Evolutionary conservation across 805 yeast species (phyloP).

Genomic region (Wickerhamiella azyma): DNA sequence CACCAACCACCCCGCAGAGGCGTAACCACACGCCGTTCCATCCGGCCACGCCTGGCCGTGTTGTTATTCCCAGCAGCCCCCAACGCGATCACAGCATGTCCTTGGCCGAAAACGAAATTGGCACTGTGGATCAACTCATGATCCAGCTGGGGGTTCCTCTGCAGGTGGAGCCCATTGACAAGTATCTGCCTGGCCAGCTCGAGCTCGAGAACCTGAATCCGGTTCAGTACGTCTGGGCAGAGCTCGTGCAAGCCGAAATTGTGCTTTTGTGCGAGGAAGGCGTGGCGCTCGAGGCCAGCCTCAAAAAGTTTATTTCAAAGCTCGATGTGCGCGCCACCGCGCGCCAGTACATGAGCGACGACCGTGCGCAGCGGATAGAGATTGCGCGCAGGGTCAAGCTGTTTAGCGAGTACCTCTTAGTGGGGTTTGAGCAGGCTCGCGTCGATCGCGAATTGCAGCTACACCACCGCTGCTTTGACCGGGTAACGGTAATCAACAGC

Average conservation of each 20-base stretch:
- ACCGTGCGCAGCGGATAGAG: background rate
- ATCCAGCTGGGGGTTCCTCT: background rate
- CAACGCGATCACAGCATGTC: background rate
- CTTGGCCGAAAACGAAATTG: background rate
- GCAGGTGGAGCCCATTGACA: background rate
- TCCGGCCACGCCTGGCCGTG: background rate
- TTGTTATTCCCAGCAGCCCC: background rate
- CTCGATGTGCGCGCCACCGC: background rate
- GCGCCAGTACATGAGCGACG: background rate
- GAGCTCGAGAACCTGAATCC: background rate
- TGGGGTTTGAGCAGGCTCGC: background rate
- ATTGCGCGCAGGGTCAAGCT: background rate
- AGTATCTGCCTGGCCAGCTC: background rate
- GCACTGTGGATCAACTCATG: background rate
- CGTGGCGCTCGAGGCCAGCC: background rate
- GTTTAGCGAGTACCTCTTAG: background rate
- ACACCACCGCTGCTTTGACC: background rate
- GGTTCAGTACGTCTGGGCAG: background rate
- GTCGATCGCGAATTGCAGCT: background rate
- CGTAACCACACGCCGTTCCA: background rate
- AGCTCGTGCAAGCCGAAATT: background rate
- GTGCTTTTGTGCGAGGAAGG: background rate
- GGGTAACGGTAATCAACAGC: background rate
- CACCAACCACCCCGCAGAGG: background rate
- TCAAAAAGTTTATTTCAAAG: background rate